Evolutionary conservation across 225 moss, liverwort and hornwort species (phyloP).

Genomic region (Rhytidiadelphus loreus): DNA sequence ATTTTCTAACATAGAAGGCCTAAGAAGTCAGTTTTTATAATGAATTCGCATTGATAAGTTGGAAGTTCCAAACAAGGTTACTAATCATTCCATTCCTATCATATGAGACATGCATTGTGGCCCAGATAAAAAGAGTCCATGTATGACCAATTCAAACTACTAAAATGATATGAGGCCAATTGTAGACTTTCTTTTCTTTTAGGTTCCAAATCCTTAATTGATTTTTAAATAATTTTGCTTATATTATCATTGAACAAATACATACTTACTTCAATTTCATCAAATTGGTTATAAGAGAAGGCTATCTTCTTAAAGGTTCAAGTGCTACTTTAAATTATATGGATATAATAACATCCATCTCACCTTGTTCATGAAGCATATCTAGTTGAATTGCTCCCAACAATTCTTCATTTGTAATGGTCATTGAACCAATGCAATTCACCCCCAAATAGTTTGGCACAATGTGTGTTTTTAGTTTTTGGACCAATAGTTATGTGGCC

Average conservation of each 20-base stretch:
- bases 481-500: no score
- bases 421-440: not conserved
- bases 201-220: not conserved
- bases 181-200: not conserved
- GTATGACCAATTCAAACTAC: not conserved
- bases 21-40: no score
- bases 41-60: no score
- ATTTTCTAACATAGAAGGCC: no score
- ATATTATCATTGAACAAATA: not conserved
- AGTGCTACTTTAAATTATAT: no score
- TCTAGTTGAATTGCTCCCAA: not conserved
- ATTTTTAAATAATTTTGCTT: not conserved
- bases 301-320: not conserved
- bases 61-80: no score
- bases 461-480: no score
- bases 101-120: no score
- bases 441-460: not conserved
- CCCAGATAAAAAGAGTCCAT: not conserved
- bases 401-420: not conserved
- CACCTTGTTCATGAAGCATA: rapidly evolving
- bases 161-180: not conserved
- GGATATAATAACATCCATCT: no score
- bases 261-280: not conserved
- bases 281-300: not conserved
- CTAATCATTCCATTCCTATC: no score